phyloP scores from a whole-genome alignment of 306 rosid genomes.

The Argentina anserina region DNA sequence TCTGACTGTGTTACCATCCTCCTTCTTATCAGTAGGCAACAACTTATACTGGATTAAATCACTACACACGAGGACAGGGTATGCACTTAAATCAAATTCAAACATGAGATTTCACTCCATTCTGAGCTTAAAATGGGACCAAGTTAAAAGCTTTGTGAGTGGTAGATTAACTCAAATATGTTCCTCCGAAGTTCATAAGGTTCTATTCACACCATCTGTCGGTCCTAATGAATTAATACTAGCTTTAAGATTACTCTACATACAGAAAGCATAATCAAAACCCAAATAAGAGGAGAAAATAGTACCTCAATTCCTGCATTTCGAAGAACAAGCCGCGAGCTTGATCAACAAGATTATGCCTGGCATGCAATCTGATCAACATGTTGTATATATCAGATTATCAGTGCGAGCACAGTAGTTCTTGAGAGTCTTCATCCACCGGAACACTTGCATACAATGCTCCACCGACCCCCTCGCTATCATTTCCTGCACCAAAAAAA shows the following conservation, averaged over 20 bases:
- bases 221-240: background rate
- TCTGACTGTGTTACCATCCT: background rate
- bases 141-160: too few species aligned
- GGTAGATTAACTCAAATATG: too few species aligned
- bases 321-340: constrained; percentile 98
- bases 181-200: too few species aligned
- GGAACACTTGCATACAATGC: constrained; percentile 58
- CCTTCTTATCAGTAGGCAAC: background rate
- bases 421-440: constrained; percentile 79
- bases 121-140: background rate
- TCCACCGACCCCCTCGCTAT: constrained; percentile 69
- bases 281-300: background rate
- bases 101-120: background rate
- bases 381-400: constrained; percentile 75
- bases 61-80: background rate
- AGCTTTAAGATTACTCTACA: background rate
- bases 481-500: too few species aligned
- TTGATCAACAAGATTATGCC: constrained; percentile 72
- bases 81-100: too few species aligned
- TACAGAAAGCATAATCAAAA: background rate
- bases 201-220: background rate
- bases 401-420: constrained; percentile 85
- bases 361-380: constrained; percentile 80
- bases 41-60: background rate
- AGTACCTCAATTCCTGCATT: constrained; percentile 90